phyloP scores from a whole-genome alignment of 257 asterid genomes.

The Ehretia macrophylla region DNA sequence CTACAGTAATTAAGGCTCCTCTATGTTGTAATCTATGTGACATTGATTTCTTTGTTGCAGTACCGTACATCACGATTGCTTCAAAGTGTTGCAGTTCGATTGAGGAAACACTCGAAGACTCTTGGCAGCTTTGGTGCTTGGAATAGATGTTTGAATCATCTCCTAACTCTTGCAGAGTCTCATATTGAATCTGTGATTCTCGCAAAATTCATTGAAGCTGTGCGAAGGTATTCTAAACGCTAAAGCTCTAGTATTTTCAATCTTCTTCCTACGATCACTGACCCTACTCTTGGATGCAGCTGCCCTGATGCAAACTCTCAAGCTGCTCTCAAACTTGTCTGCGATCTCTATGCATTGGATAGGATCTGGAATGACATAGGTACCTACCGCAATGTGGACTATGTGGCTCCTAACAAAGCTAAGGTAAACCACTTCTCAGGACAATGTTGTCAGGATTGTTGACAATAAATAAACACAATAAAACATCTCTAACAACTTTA shows the following conservation, averaged over 20 bases:
- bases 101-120: conserved; percentile 79
- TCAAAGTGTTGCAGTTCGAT: conserved; percentile 84
- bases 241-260: too few species aligned
- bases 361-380: conserved; percentile 98
- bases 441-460: too few species aligned
- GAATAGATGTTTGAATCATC: conserved; percentile 97
- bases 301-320: conserved; percentile 75
- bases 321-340: conserved; percentile 76
- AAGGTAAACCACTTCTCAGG: conserved; percentile 38
- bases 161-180: conserved; percentile 92
- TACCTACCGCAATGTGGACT: conserved; percentile 93
- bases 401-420: conserved; percentile 96
- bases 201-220: conserved; percentile 81
- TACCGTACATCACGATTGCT: conserved; percentile 92
- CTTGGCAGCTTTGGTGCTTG: conserved; percentile 96
- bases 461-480: too few species aligned
- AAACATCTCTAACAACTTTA: too few species aligned
- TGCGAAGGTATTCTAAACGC: conserved; percentile 41
- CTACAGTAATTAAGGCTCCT: too few species aligned
- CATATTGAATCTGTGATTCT: conserved; percentile 88
- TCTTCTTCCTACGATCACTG: neutral
- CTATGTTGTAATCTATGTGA: too few species aligned
- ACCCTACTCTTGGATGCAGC: conserved; percentile 29
- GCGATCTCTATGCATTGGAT: conserved; percentile 90
- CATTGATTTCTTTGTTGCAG: conserved; percentile 35